phyloP scores from a whole-genome alignment of 176 grass and related monocot genomes.

The Carex kokanica region DNA sequence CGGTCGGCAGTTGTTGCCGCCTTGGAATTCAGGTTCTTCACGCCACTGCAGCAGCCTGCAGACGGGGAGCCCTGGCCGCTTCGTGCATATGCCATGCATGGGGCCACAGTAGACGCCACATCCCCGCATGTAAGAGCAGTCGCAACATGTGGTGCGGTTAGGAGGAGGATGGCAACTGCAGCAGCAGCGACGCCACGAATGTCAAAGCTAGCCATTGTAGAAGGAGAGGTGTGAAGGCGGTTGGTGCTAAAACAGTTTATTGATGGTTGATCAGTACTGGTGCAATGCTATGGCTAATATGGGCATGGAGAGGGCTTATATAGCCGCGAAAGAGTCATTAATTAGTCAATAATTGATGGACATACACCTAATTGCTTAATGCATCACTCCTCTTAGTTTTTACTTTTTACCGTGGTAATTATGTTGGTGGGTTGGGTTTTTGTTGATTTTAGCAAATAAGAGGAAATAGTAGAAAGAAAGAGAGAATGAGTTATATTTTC shows the following conservation, averaged over 20 bases:
- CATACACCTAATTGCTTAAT: background rate
- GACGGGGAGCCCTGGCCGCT: background rate
- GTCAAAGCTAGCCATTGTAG: slow-evolving; percentile 14
- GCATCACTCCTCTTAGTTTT: background rate
- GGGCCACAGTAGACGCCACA: slow-evolving; percentile 36
- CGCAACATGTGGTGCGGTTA: background rate
- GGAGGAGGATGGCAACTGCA: slow-evolving; percentile 14
- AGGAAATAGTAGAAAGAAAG: too few relatives aligned
- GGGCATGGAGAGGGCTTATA: background rate
- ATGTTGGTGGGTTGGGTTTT: too few relatives aligned
- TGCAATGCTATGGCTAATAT: background rate
- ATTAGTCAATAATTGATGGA: background rate
- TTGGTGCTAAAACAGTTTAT: background rate
- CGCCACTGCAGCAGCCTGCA: slow-evolving; percentile 35
- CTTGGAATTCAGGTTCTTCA: slow-evolving; percentile 28
- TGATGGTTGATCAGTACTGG: background rate
- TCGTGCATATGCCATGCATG: slow-evolving; percentile 40
- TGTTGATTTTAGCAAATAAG: too few relatives aligned
- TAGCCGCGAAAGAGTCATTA: background rate
- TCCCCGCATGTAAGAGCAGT: slow-evolving; percentile 32
- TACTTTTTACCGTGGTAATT: too few relatives aligned
- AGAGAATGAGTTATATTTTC: too few relatives aligned
- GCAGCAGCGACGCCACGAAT: slow-evolving; percentile 4
- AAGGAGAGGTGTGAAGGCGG: background rate
- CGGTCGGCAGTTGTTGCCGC: slow-evolving; percentile 33